These are phyloP conservation scores for Pugionium dolabratum DNA, from an alignment of 345 rosid genomes.

Conservation along the genomic window DNA sequence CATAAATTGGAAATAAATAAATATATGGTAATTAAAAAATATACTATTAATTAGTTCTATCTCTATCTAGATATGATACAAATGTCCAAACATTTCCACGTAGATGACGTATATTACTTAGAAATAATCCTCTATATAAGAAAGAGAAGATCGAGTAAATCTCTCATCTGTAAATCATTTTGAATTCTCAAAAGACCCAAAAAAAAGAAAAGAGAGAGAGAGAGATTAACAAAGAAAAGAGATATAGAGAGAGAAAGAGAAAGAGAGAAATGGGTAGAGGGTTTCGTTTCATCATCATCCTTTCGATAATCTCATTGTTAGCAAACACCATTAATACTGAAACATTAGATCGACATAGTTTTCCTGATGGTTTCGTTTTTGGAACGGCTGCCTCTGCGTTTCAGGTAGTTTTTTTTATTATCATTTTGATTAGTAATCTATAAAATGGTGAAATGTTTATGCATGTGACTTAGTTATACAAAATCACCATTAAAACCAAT, in stretches of 20 bases:
- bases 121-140: conserved; percentile 33
- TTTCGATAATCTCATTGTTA: conserved; percentile 22
- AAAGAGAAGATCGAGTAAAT: conserved; percentile 6
- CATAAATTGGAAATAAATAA: neutral
- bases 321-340: neutral
- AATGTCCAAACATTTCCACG: conserved; percentile 29
- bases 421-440: neutral
- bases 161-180: conserved; percentile 17
- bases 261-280: conserved; percentile 9
- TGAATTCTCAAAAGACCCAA: conserved; percentile 22
- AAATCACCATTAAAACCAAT: neutral
- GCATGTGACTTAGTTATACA: neutral
- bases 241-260: neutral
- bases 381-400: conserved; percentile 80
- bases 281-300: conserved; percentile 9
- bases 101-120: conserved; percentile 26
- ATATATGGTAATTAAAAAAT: neutral
- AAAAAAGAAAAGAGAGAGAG: neutral
- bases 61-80: conserved; percentile 4
- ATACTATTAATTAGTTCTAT: neutral
- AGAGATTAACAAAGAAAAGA: conserved; percentile 1
- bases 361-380: conserved; percentile 61
- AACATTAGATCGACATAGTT: conserved; percentile 43
- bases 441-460: neutral
- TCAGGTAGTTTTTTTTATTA: conserved; percentile 47